Percentiles rank a stretch among this genome's conserved stretches.
These are phyloP conservation scores for Kuraishia capsulata DNA, from an alignment of 805 yeast genomes.

Conservation along the genomic window DNA sequence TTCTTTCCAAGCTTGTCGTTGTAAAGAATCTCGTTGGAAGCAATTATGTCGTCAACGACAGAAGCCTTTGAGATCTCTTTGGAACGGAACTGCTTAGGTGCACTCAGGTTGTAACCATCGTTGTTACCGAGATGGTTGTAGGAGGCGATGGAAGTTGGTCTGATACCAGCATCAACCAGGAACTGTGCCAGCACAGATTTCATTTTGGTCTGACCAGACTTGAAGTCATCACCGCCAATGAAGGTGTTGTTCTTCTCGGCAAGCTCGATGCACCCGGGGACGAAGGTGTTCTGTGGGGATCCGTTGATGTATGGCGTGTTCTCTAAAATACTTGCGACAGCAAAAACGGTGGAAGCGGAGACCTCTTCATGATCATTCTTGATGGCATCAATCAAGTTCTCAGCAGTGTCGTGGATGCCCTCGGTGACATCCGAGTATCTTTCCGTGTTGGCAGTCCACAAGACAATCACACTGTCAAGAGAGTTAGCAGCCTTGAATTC, in stretches of 20 bases:
- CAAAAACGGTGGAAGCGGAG: constrained; percentile 90
- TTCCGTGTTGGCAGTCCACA: constrained; percentile 98
- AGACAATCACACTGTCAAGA: constrained; percentile 79
- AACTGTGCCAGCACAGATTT: constrained; percentile 96
- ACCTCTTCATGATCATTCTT: constrained; percentile 76
- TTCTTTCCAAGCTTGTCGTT: constrained; percentile 67
- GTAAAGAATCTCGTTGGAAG: constrained; percentile 76
- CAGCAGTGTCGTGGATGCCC: constrained; percentile 86
- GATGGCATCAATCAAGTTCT: constrained; percentile 63
- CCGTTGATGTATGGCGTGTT: constrained; percentile 88
- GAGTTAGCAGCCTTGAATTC: constrained; percentile 63
- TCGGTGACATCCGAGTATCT: constrained; percentile 70
- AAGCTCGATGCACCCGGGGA: constrained; percentile 86
- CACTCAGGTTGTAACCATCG: constrained; percentile 86
- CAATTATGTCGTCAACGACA: constrained; percentile 91
- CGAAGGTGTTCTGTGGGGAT: constrained; percentile 96
- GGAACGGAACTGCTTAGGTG: constrained; percentile 90
- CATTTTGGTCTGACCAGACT: constrained; percentile 91
- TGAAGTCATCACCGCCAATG: constrained; percentile 96
- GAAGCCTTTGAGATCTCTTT: constrained; percentile 91
- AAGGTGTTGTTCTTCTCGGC: constrained; percentile 70
- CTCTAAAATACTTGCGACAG: constrained; percentile 88
- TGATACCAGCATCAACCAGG: constrained; percentile 94
- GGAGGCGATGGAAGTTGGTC: constrained; percentile 89
- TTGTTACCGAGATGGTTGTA: constrained; percentile 95